Evolutionary conservation across 2,329 filamentous ascomycete species (phyloP).

Genomic region (Trichoderma polysporum): DNA sequence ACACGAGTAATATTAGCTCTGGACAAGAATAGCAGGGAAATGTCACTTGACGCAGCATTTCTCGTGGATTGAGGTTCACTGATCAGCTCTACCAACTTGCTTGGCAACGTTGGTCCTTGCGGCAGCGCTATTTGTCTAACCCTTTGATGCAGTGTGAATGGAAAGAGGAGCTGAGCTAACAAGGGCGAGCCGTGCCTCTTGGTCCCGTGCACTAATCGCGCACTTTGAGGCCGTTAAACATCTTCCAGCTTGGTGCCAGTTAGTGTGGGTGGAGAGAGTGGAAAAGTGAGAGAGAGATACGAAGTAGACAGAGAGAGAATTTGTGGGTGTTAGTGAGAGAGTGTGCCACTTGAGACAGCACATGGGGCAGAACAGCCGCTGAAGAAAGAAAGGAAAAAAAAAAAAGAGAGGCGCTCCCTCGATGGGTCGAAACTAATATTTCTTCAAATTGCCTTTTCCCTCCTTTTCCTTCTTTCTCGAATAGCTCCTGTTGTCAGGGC

Average conservation of each 20-base stretch:
- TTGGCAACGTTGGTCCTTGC: neutral
- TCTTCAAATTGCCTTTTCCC: neutral
- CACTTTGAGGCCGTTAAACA: neutral
- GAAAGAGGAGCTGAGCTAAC: slow-evolving; percentile 1
- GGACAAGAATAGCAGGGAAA: neutral
- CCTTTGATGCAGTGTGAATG: neutral
- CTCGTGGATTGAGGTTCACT: neutral
- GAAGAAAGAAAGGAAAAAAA: neutral
- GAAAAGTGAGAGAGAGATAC: neutral
- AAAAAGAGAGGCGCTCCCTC: neutral
- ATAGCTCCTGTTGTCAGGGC: neutral
- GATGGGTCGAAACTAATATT: neutral
- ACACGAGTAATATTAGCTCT: neutral
- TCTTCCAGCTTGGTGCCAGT: neutral
- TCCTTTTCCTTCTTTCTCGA: neutral
- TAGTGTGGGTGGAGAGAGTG: neutral
- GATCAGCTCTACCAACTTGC: neutral
- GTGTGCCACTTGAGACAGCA: neutral
- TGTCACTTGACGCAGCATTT: neutral
- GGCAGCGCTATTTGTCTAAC: neutral
- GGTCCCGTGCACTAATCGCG: slow-evolving; percentile 13
- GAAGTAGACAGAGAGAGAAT: neutral
- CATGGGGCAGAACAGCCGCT: neutral
- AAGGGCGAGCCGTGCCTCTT: slow-evolving; percentile 22
- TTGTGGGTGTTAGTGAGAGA: neutral